Conservation (phyloP, 345 rosid genomes). For the Citrus glauca region DNA sequence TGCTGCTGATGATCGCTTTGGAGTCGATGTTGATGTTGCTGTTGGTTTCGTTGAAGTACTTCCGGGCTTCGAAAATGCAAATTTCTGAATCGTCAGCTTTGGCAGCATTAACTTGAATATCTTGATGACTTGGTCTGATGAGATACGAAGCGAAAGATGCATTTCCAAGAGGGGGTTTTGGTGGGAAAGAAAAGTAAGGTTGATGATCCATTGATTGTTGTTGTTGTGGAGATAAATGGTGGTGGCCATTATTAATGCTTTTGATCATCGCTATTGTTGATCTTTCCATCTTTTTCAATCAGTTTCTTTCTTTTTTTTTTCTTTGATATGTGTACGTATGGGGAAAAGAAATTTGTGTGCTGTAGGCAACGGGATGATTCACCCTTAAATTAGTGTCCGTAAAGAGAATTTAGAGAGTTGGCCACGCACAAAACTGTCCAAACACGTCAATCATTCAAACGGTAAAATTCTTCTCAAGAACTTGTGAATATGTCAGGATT, state of each 20-base stretch:
- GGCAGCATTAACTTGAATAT: neutral
- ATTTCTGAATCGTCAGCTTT: constrained; percentile 51
- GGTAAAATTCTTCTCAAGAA: neutral
- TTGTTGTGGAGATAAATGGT: neutral
- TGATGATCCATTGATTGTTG: neutral
- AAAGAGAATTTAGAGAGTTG: neutral
- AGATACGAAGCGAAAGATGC: neutral
- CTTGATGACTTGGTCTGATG: neutral
- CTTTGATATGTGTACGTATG: neutral
- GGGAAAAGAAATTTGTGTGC: neutral
- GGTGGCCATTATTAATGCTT: neutral
- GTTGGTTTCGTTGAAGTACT: constrained; percentile 52
- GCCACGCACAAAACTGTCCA: neutral
- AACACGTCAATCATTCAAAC: neutral
- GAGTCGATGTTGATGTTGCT: constrained; percentile 2
- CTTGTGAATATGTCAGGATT: neutral
- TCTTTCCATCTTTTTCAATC: neutral
- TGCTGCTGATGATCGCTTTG: constrained; percentile 12
- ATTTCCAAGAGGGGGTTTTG: neutral
- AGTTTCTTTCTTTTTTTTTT: neutral
- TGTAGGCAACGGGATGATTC: neutral
- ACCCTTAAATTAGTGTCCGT: neutral
- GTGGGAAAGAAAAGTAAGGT: neutral
- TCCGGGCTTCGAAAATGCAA: constrained; percentile 68
- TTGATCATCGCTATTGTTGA: neutral